Evolutionary conservation across 2,329 filamentous ascomycete species (phyloP), one percentile per base, ranked within the genome.

Genomic region (Pezicula rhizophila): DNA sequence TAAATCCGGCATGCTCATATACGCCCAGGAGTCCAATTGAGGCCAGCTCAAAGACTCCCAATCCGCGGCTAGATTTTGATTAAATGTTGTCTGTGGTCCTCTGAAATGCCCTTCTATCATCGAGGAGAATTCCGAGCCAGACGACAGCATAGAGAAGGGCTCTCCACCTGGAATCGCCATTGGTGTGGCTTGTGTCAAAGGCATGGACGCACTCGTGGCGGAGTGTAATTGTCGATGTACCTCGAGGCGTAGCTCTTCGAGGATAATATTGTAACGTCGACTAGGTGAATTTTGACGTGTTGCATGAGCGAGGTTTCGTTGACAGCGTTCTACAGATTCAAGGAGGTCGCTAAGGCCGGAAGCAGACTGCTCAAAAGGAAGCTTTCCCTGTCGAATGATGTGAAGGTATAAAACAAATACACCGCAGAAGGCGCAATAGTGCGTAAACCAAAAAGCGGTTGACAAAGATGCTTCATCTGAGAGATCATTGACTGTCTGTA

Each of bases 341-440:
- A 23, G 23, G 23, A 23, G 23, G 23, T 23, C 23, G 23, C 6
- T 23, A 23, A 5, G 23, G 23, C 23, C 6, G 23, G 23, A 23
- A 7, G 23, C 6, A 23, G 23, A 23, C 23, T 23, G 23, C 23
- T 23, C 23, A 23, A 23, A 23, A 20, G 15, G 38, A 20, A 15
- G 33, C 31, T 41, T 20, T 17, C 8, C 42, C 23, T 15, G 35
- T 17, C 23, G 74, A 14, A 80, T 78, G 40, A 74, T 66, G 66
- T 74, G 77, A 2, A 80, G 71, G 49, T 79, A 79, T 0, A 77
- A 63, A 4, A 79, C 73, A 0, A 74, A 73, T 0, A 80, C 65
- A 1, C 76, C 75, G 52, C 74, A 78, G 48, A 79, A 78, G 0
- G 73, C 70, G 4, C 77, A 73, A 52, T 77, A 78, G 34, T 75